Conservation (phyloP, 768 basidiomycete species). For the Ramaria sp. region DNA sequence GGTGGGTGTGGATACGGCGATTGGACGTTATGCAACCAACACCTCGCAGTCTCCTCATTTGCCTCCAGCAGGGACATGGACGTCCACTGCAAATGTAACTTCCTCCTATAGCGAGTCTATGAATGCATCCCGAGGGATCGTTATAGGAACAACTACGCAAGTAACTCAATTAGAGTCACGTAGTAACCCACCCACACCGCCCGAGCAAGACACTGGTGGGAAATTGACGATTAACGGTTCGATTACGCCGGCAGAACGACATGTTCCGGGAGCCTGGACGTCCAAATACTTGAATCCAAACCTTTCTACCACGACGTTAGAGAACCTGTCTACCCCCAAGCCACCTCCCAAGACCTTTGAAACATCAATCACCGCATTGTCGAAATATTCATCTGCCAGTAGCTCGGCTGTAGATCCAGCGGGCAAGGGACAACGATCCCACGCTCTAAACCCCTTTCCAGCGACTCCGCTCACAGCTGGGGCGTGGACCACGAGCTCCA, state of each 20-base stretch:
- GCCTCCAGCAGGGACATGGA: slow-evolving; percentile 1
- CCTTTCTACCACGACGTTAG: neutral
- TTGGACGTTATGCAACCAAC: neutral
- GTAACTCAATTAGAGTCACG: neutral
- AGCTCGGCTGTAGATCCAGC: neutral
- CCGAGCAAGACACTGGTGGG: neutral
- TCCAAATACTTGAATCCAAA: neutral
- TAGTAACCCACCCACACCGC: slow-evolving; percentile 1
- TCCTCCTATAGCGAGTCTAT: neutral
- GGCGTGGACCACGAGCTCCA: slow-evolving; percentile 3
- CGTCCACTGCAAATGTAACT: neutral
- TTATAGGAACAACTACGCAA: neutral
- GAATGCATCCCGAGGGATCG: neutral
- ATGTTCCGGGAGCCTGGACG: slow-evolving; percentile 7
- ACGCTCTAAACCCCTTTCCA: neutral
- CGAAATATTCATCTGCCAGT: neutral
- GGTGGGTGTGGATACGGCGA: neutral
- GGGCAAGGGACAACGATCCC: neutral
- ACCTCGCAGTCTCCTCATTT: neutral
- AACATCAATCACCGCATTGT: neutral
- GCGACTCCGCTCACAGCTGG: slow-evolving; percentile 1
- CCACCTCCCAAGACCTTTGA: neutral
- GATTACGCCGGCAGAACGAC: neutral
- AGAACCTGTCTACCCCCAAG: neutral
- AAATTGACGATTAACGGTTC: neutral